phyloP scores from a whole-genome alignment of 345 rosid species.

The Rubroshorea leprosula region DNA sequence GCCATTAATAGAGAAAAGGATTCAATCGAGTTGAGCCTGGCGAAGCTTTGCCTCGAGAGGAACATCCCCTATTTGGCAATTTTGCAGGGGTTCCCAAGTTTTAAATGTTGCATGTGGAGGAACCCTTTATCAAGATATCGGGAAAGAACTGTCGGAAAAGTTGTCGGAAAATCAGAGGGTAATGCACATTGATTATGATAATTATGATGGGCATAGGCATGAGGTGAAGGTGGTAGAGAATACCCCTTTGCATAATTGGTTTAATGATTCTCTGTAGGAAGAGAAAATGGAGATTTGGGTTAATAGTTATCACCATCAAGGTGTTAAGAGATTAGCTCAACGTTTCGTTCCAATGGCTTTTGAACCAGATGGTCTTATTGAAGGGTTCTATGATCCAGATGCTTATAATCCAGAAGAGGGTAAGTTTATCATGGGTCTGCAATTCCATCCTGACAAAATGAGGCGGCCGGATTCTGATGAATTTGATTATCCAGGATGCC shows the following conservation, averaged over 20 bases:
- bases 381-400: constrained; percentile 86
- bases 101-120: constrained; percentile 84
- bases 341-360: constrained; percentile 80
- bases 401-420: constrained; percentile 69
- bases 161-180: constrained; percentile 21
- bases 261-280: constrained; percentile 49
- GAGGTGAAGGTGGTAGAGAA: constrained; percentile 41
- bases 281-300: constrained; percentile 59
- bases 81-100: constrained; percentile 73
- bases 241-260: constrained; percentile 67
- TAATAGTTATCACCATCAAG: constrained; percentile 90
- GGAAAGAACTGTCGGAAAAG: constrained; percentile 40
- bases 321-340: constrained; percentile 64
- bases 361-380: constrained; percentile 76
- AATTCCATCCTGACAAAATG: constrained; percentile 90
- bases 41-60: constrained; percentile 75
- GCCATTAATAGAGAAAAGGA: constrained; percentile 76
- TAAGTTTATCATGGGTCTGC: constrained; percentile 77
- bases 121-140: constrained; percentile 63
- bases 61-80: constrained; percentile 35
- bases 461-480: constrained; percentile 43
- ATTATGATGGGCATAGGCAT: constrained; percentile 77
- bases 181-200: constrained; percentile 31
- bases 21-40: constrained; percentile 66
- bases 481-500: constrained; percentile 81